Evolutionary conservation across 2,329 filamentous ascomycete species (phyloP).

Genomic region (Aschersonia sp.): DNA sequence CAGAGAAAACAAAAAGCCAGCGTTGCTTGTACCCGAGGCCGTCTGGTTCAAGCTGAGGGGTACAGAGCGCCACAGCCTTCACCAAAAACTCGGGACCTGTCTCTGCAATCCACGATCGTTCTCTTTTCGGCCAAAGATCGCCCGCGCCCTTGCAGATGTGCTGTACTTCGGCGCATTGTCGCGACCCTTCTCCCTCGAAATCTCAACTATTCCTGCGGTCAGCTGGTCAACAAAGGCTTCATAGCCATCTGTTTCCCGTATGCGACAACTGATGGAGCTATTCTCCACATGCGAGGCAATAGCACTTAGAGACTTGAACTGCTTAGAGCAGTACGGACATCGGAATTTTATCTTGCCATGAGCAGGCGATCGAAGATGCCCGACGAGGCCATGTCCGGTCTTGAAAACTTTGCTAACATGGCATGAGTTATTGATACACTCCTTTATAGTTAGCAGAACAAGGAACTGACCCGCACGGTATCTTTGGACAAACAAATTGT

Average conservation of each 20-base stretch:
- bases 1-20: too few species aligned
- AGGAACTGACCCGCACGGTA: conserved; percentile 31
- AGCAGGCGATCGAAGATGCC: conserved; percentile 28
- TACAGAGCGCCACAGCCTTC: too few species aligned
- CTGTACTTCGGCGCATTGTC: conserved; percentile 15
- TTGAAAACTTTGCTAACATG: conserved; percentile 25
- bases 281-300: conserved; percentile 35
- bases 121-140: too few species aligned
- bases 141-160: conserved; percentile 7
- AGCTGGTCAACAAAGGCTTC: conserved; percentile 16
- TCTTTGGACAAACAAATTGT: conserved; percentile 39
- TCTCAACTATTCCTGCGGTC: conserved; percentile 16
- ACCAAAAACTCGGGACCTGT: too few species aligned
- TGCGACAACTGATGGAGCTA: conserved; percentile 23
- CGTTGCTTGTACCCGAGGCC: too few species aligned
- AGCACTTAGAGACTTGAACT: conserved; percentile 25
- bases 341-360: conserved; percentile 20
- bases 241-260: conserved; percentile 25
- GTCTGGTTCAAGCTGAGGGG: too few species aligned
- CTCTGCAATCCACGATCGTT: too few species aligned
- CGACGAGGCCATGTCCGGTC: conserved; percentile 14
- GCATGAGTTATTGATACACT: conserved; percentile 1
- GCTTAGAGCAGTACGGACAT: conserved; percentile 30
- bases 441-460: background rate
- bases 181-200: conserved; percentile 6